phyloP scores from a whole-genome alignment of 768 basidiomycete species.

The Tulasnella sp. region DNA sequence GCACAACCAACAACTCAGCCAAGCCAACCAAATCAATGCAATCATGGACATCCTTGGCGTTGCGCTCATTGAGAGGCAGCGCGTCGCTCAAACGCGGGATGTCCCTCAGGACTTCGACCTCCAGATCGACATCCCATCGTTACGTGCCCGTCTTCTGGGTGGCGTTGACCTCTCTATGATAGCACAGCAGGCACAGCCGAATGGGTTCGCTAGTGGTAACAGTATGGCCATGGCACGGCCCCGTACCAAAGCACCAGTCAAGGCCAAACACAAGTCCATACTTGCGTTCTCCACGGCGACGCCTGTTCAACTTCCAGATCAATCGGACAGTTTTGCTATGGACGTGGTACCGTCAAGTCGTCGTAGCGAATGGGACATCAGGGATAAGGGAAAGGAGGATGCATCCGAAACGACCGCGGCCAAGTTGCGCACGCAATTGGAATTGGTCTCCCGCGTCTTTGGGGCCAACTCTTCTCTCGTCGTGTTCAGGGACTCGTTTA shows the following conservation, averaged over 20 bases:
- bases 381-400: background rate
- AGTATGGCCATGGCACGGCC: background rate
- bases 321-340: background rate
- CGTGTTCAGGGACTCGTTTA: background rate
- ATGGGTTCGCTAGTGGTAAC: background rate
- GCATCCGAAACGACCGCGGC: background rate
- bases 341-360: background rate
- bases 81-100: background rate
- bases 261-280: background rate
- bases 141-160: background rate
- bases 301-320: background rate
- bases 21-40: constrained; percentile 1
- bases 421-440: background rate
- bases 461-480: background rate
- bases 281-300: background rate
- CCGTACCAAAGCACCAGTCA: background rate
- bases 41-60: background rate
- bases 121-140: background rate
- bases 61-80: background rate
- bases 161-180: background rate
- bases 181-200: no score
- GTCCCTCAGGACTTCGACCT: background rate
- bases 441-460: background rate
- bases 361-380: background rate
- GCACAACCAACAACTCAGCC: constrained; percentile 53